phyloP scores from a whole-genome alignment of 768 basidiomycete genomes.

The Agrocybe pediades region DNA sequence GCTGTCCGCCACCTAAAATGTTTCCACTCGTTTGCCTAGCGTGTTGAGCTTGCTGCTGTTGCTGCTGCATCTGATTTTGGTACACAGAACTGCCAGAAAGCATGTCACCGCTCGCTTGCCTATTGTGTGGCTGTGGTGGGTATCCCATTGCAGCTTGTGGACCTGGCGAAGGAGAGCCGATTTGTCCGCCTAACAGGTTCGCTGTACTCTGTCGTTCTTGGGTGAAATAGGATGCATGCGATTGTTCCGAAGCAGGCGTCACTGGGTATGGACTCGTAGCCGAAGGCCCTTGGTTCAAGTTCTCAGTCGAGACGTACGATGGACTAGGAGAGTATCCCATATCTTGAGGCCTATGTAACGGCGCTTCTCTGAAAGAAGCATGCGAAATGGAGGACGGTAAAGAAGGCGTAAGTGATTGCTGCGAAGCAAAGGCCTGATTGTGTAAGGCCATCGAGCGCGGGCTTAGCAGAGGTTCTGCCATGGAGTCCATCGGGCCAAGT shows the following conservation, averaged over 20 bases:
- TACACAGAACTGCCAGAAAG: neutral
- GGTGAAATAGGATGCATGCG: constrained; percentile 14
- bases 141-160: constrained; percentile 27
- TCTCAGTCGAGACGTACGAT: constrained; percentile 32
- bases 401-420: constrained; percentile 40
- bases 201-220: constrained; percentile 22
- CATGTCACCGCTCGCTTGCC: constrained; percentile 7
- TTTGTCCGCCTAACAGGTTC: constrained; percentile 21
- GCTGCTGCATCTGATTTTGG: neutral
- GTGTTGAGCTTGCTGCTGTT: constrained; percentile 20
- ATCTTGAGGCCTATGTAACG: constrained; percentile 61
- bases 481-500: constrained; percentile 56
- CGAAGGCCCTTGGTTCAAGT: constrained; percentile 16
- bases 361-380: constrained; percentile 48
- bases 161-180: constrained; percentile 22
- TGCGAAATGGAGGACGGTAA: constrained; percentile 46
- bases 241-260: constrained; percentile 10
- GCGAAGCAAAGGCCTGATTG: constrained; percentile 36
- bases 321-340: constrained; percentile 38
- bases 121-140: constrained; percentile 23
- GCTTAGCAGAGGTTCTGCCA: constrained; percentile 63
- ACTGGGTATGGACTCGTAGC: constrained; percentile 14
- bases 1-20: constrained; percentile 10
- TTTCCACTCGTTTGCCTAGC: constrained; percentile 24
- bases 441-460: constrained; percentile 34